Percentiles rank a stretch among this genome's conserved stretches.
These are phyloP conservation scores for Aeschynomene evenia DNA, from an alignment of 306 rosid genomes.

Conservation along the genomic window DNA sequence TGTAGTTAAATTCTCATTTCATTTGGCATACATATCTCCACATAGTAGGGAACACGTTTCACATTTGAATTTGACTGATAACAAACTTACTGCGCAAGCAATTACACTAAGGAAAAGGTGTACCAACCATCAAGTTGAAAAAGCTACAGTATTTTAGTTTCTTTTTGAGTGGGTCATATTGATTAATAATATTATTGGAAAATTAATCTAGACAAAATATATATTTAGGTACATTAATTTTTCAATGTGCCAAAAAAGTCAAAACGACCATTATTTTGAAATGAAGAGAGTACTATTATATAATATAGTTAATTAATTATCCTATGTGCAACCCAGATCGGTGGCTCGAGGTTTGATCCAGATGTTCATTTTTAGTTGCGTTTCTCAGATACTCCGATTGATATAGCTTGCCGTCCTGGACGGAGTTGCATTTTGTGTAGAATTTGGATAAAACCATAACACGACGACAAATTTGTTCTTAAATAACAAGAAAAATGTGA, in stretches of 20 bases:
- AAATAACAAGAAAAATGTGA: neutral
- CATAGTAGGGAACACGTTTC: slow-evolving; percentile 4
- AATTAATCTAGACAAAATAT: no score
- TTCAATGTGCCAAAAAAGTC: no score
- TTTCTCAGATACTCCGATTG: slow-evolving; percentile 14
- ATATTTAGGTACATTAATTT: no score
- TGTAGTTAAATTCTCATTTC: no score
- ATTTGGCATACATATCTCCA: neutral
- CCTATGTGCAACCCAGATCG: neutral
- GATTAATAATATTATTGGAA: no score
- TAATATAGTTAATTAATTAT: neutral
- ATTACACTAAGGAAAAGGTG: neutral
- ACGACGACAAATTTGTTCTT: neutral
- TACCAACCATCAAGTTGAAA: neutral
- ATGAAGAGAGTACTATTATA: no score
- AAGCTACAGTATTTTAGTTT: neutral
- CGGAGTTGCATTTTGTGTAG: slow-evolving; percentile 17
- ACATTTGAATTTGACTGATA: no score
- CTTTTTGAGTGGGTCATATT: neutral
- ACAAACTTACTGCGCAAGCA: no score
- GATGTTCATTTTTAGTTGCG: neutral
- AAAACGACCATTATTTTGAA: no score
- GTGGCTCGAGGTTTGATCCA: neutral
- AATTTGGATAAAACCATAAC: neutral
- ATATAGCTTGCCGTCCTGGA: slow-evolving; percentile 24